phyloP scores from a whole-genome alignment of 345 rosid species.

The Eutrema heterophyllum region DNA sequence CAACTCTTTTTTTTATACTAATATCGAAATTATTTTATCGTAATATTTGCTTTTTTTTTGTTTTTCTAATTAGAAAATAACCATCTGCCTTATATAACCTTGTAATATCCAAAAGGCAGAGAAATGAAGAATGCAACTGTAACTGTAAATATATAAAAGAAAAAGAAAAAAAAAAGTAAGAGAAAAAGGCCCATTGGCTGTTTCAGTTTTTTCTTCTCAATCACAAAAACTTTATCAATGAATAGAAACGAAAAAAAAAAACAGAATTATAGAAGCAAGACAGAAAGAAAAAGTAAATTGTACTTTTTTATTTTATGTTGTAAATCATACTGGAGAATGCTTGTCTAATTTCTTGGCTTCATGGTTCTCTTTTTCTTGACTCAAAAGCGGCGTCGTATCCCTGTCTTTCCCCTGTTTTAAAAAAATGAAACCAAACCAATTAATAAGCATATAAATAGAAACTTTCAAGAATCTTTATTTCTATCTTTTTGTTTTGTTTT shows the following conservation, averaged over 20 bases:
- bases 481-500: not conserved
- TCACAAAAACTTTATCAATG: conserved; percentile 27
- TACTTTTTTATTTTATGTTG: not conserved
- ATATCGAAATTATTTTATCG: too few species aligned
- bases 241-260: not conserved
- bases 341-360: conserved; percentile 65
- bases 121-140: not conserved
- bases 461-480: not conserved
- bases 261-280: not conserved
- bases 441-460: not conserved
- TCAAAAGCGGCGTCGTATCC: conserved; percentile 62
- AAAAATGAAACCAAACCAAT: not conserved
- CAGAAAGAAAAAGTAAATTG: not conserved
- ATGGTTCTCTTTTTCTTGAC: conserved; percentile 63
- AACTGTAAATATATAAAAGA: not conserved
- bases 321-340: conserved; percentile 62
- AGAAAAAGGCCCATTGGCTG: not conserved
- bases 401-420: conserved; percentile 65
- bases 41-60: too few species aligned
- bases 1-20: too few species aligned
- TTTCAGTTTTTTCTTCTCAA: not conserved
- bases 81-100: not conserved
- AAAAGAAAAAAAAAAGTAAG: not conserved
- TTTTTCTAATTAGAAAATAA: not conserved
- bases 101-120: not conserved